These are phyloP conservation scores for Coniferiporia weirii DNA, from an alignment of 1,284 basidiomycete species.

Conservation along the genomic window DNA sequence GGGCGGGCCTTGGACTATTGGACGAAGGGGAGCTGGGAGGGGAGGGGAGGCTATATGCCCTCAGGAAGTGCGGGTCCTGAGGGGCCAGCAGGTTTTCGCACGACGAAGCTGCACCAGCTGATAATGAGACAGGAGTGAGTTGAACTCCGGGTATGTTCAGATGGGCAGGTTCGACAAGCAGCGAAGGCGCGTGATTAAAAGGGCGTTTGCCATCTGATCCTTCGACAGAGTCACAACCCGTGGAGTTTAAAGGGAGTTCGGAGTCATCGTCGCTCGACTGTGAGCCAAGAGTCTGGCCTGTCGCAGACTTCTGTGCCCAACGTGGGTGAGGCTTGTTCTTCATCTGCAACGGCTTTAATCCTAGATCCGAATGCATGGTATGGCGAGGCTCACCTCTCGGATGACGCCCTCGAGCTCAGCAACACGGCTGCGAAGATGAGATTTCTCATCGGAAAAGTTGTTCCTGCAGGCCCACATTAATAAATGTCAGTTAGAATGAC, in stretches of 20 bases:
- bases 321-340: constrained; percentile 72
- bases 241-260: background rate
- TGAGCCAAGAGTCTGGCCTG: constrained; percentile 24
- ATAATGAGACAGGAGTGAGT: constrained; percentile 1
- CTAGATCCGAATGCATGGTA: constrained; percentile 10
- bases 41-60: constrained; percentile 10
- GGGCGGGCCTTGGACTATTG: constrained; percentile 5
- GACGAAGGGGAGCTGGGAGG: constrained; percentile 11
- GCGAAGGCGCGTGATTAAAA: background rate
- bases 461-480: constrained; percentile 22
- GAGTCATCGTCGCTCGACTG: constrained; percentile 1
- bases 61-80: constrained; percentile 12
- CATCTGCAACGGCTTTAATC: constrained; percentile 33
- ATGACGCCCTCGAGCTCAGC: constrained; percentile 82
- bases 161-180: background rate
- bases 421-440: constrained; percentile 65
- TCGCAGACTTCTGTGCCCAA: constrained; percentile 39
- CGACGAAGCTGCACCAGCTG: constrained; percentile 1
- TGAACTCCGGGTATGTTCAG: constrained; percentile 6
- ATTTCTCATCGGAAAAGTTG: constrained; percentile 50
- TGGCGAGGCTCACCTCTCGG: constrained; percentile 48
- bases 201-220: background rate
- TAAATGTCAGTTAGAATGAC: background rate
- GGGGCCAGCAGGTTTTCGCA: constrained; percentile 12
- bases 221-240: background rate